Base-by-base conservation (phyloP, 257 asterid species). In the Leonotis leonurus region DNA sequence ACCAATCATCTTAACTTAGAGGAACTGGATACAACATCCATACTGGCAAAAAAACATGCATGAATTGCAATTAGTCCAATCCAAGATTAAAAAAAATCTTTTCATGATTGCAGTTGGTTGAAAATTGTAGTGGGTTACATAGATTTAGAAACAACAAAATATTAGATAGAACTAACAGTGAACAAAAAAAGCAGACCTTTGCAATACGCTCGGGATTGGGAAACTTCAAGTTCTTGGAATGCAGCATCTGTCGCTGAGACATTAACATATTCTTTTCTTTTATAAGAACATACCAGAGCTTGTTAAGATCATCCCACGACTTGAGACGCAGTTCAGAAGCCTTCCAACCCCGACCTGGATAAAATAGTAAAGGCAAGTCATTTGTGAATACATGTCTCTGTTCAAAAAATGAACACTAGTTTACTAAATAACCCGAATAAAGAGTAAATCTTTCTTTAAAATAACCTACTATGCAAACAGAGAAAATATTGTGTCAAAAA, bases 251-350 rank as follows among this genome's bases (percentile, higher is more conserved):
- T 6, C 95, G 88, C 70, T 88, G 95, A 65, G 89, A 81, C 95
- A 89, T 84, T 81, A 92, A 76, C 95, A 86, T 84, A 80, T 86
- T 92, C 76, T 86, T 88, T 73, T 89, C 95, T 88, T 83, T 86
- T 44, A 89, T 70, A 65, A 92, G 90, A 60, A 92, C 95, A 73
- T 75, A 83, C 97, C 97, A 92, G 8, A 92, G 87, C 83, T 89
- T 90, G 51, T 89, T 80, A 67, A 92, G 95, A 74, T 92, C 97
- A 74, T 92, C 97, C 99, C 99, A 92, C 14, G 97, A 89, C 84
- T 89, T 89, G 59, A 89, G 88, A 68, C 96, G 96, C 69, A 92
- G 81, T 70, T 92, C 97, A 69, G 88, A 64, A 66, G 97, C 97
- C 80, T 92, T 92, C 97, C 97, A 92, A 60, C 99, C 62, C 74